phyloP scores from a whole-genome alignment of 1,139 yeast genomes.

The Protomyces inundatus region DNA sequence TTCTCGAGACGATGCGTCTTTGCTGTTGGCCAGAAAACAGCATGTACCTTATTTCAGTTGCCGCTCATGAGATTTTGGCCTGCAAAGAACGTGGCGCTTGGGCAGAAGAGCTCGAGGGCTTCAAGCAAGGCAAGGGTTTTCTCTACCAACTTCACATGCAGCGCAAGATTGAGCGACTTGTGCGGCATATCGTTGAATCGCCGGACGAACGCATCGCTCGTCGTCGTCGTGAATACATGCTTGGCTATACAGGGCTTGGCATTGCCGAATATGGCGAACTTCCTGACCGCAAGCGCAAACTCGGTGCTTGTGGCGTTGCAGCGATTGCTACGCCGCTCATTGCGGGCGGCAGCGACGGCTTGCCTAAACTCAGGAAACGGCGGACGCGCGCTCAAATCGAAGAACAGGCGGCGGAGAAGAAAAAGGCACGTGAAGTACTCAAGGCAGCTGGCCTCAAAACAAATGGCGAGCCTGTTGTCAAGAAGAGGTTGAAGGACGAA shows the following conservation, averaged over 20 bases:
- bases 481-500: background rate
- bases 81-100: constrained; percentile 19
- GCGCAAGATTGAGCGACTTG: constrained; percentile 3
- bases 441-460: constrained; percentile 21
- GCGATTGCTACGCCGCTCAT: background rate
- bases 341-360: background rate
- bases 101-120: constrained; percentile 17
- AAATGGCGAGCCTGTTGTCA: constrained; percentile 8
- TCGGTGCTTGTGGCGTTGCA: constrained; percentile 1
- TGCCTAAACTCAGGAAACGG: constrained; percentile 5
- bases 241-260: constrained; percentile 17
- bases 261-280: constrained; percentile 9
- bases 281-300: constrained; percentile 9
- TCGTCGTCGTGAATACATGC: constrained; percentile 9
- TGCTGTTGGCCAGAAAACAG: constrained; percentile 25
- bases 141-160: constrained; percentile 18
- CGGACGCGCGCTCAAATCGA: constrained; percentile 13
- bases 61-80: constrained; percentile 13
- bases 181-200: constrained; percentile 1
- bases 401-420: constrained; percentile 8
- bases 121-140: constrained; percentile 1
- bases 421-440: constrained; percentile 8
- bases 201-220: background rate
- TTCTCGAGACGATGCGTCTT: constrained; percentile 13
- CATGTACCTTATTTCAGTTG: constrained; percentile 15